A percentile compares a stretch with the other conserved stretches of the same genome.
phyloP scores from a whole-genome alignment of 805 yeast genomes.

The Torulaspora gathmanii region DNA sequence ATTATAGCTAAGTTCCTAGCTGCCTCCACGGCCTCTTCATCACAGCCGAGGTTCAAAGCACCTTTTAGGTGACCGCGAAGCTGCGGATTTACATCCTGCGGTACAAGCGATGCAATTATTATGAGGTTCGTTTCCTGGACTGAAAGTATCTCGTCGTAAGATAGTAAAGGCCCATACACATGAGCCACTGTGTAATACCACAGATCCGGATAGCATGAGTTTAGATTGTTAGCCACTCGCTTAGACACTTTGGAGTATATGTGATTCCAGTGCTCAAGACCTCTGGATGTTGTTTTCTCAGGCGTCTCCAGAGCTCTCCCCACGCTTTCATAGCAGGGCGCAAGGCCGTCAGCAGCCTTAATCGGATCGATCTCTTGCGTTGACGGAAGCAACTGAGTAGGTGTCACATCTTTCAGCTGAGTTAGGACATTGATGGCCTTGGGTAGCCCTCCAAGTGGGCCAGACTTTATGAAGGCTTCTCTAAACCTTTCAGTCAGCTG shows the following conservation, averaged over 20 bases:
- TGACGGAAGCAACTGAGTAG: conserved; percentile 38
- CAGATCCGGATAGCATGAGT: conserved; percentile 77
- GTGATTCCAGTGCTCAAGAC: conserved; percentile 62
- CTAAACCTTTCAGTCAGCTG: conserved; percentile 52
- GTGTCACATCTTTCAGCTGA: conserved; percentile 60
- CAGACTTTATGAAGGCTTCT: conserved; percentile 72
- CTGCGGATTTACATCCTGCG: conserved; percentile 92
- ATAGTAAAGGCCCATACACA: conserved; percentile 74
- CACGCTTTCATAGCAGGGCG: conserved; percentile 13
- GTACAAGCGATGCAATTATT: conserved; percentile 73
- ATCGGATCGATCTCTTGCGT: conserved; percentile 23
- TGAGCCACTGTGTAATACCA: conserved; percentile 67
- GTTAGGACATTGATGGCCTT: conserved; percentile 76
- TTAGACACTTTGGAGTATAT: conserved; percentile 71
- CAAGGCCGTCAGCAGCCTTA: conserved; percentile 24
- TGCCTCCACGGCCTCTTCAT: conserved; percentile 55
- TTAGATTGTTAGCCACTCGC: conserved; percentile 64
- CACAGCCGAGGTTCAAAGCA: conserved; percentile 73
- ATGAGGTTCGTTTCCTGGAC: conserved; percentile 72
- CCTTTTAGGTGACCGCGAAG: conserved; percentile 87
- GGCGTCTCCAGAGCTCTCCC: conserved; percentile 12
- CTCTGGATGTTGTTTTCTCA: conserved; percentile 38
- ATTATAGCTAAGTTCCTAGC: conserved; percentile 59
- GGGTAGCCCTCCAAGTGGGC: conserved; percentile 81
- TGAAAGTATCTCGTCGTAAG: conserved; percentile 56